phyloP scores from a whole-genome alignment of 148 eudicot genomes.

The Silene conica region DNA sequence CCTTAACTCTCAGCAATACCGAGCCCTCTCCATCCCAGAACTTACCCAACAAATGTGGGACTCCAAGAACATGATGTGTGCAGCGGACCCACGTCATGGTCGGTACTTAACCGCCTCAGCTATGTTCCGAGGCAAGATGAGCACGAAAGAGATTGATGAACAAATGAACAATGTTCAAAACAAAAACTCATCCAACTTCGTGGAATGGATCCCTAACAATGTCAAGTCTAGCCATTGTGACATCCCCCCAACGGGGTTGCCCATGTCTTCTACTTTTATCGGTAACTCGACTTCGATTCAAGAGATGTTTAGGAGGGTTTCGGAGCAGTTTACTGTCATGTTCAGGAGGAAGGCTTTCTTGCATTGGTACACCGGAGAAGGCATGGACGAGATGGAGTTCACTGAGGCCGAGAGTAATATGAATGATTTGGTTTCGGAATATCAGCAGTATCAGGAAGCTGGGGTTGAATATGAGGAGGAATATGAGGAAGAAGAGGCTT shows the following conservation, averaged over 20 bases:
- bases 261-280: conserved; percentile 47
- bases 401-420: conserved; percentile 24
- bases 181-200: conserved; percentile 54
- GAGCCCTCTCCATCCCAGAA: conserved; percentile 58
- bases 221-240: conserved; percentile 55
- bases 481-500: conserved; percentile 40
- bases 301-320: conserved; percentile 22
- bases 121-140: conserved; percentile 61
- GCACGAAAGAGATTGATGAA: conserved; percentile 52
- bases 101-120: conserved; percentile 54
- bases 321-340: conserved; percentile 75
- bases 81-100: conserved; percentile 64
- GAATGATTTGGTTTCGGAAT: conserved; percentile 22
- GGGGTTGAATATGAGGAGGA: conserved; percentile 35
- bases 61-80: conserved; percentile 72
- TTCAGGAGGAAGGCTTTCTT: conserved; percentile 81
- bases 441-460: conserved; percentile 23
- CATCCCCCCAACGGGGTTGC: conserved; percentile 45
- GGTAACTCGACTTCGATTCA: conserved; percentile 51
- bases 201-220: conserved; percentile 58
- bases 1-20: conserved; percentile 55
- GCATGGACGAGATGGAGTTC: conserved; percentile 31
- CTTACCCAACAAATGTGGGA: conserved; percentile 78
- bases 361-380: conserved; percentile 83
- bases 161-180: conserved; percentile 52